phyloP scores from a whole-genome alignment of 805 yeast species.

The Teunomyces gatunensis region DNA sequence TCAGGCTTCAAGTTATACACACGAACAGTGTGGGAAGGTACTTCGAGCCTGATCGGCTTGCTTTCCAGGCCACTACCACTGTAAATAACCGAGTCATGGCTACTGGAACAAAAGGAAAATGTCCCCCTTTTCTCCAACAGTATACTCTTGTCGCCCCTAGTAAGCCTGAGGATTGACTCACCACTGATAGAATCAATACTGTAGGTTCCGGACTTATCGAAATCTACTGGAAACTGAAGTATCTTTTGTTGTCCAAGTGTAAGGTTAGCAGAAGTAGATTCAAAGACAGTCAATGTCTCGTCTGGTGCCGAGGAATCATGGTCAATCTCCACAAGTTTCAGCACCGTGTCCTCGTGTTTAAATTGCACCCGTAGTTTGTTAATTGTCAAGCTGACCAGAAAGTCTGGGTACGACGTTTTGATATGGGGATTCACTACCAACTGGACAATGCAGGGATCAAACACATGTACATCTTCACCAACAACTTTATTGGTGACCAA shows the following conservation, averaged over 20 bases:
- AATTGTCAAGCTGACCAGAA: background rate
- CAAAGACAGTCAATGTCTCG: background rate
- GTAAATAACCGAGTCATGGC: background rate
- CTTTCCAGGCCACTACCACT: background rate
- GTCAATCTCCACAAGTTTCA: background rate
- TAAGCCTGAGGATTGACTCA: background rate
- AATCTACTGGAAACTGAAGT: background rate
- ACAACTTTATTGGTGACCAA: conserved; percentile 9
- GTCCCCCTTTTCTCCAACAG: background rate
- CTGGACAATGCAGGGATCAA: conserved; percentile 8
- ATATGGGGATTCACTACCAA: background rate
- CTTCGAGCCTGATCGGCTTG: background rate
- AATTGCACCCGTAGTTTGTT: background rate
- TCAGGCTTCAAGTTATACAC: conserved; percentile 21
- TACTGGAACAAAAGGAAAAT: background rate
- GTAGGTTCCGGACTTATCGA: conserved; percentile 1
- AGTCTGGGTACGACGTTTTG: background rate
- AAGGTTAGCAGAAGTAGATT: background rate
- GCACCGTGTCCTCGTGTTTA: background rate
- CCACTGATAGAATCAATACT: background rate
- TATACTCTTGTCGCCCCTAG: background rate
- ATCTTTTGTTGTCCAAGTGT: background rate
- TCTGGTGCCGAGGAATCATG: background rate
- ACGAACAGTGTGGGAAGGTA: background rate
- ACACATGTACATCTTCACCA: conserved; percentile 4